A percentile compares a stretch with the other conserved stretches of the same genome.
These are phyloP conservation scores for Fraxinus latifolia DNA, from an alignment of 305 asterid species.

Conservation along the genomic window DNA sequence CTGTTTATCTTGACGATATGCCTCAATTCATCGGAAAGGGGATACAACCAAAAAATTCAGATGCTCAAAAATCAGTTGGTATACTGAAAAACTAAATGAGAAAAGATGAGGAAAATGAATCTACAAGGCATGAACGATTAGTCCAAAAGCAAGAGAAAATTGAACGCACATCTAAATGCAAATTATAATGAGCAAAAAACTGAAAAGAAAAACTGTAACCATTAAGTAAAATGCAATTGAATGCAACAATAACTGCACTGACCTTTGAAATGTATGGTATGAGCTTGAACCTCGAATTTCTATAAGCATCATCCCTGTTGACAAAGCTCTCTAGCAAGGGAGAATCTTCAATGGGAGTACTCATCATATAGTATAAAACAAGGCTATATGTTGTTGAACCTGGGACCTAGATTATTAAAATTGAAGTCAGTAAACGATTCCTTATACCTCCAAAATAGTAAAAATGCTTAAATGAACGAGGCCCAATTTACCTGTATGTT, in stretches of 20 bases:
- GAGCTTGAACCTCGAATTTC: constrained; percentile 97
- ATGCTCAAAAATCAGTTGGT: background rate
- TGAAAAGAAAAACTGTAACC: constrained; percentile 9
- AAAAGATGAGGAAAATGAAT: constrained; percentile 2
- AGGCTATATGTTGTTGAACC: constrained; percentile 81
- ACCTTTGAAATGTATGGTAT: constrained; percentile 93
- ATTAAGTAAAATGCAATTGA: background rate
- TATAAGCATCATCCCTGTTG: constrained; percentile 81
- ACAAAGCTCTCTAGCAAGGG: constrained; percentile 90
- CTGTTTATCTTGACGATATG: constrained; percentile 10
- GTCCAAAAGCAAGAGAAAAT: constrained; percentile 8
- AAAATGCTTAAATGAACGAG: constrained; percentile 1
- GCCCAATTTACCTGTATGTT: constrained; percentile 67
- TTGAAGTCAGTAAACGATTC: constrained; percentile 7
- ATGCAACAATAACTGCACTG: constrained; percentile 22
- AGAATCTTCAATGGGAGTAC: constrained; percentile 69
- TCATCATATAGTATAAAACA: constrained; percentile 86
- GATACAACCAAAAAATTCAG: background rate
- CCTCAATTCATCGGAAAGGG: constrained; percentile 5
- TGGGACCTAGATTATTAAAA: constrained; percentile 60
- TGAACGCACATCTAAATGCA: background rate
- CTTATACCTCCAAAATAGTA: background rate
- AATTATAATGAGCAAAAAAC: constrained; percentile 15
- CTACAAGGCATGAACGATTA: background rate
- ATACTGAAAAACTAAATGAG: constrained; percentile 15